Evolutionary conservation across 108 stramenopile genomes (phyloP).

Genomic region (Mayamaea pseudoterrestris): DNA sequence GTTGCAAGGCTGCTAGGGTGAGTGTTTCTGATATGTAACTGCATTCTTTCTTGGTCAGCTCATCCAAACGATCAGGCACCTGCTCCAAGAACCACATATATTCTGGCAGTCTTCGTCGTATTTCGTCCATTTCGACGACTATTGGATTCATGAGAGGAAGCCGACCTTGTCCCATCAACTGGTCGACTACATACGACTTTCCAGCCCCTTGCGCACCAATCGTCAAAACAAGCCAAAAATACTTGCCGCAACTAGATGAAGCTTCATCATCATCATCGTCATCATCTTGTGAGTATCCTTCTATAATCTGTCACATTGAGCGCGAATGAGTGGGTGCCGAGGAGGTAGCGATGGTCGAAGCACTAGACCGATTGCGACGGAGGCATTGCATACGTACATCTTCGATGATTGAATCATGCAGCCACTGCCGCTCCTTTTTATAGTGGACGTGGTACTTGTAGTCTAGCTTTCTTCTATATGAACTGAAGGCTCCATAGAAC

Average conservation of each 20-base stretch:
- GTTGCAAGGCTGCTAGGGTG: slow-evolving; percentile 29
- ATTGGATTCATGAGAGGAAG: slow-evolving; percentile 40
- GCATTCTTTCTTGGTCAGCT: slow-evolving; percentile 32
- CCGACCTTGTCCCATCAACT: slow-evolving; percentile 32
- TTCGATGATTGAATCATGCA: slow-evolving; percentile 77
- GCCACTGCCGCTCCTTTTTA: slow-evolving; percentile 62
- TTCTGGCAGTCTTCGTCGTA: slow-evolving; percentile 63
- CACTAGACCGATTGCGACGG: too few relatives aligned
- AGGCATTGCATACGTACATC: too few relatives aligned
- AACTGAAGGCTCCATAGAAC: slow-evolving; percentile 48
- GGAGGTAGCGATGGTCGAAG: slow-evolving; percentile 6
- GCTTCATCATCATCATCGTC: too few relatives aligned
- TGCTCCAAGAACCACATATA: slow-evolving; percentile 38
- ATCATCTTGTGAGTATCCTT: too few relatives aligned
- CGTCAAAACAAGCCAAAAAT: slow-evolving; percentile 75
- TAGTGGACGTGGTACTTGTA: slow-evolving; percentile 54
- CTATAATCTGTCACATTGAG: background rate
- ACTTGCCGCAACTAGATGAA: too few relatives aligned
- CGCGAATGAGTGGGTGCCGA: background rate
- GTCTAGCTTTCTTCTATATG: slow-evolving; percentile 47
- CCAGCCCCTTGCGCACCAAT: slow-evolving; percentile 81
- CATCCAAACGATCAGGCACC: slow-evolving; percentile 43
- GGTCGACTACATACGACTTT: slow-evolving; percentile 53
- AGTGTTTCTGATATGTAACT: slow-evolving; percentile 50
- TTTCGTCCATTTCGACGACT: slow-evolving; percentile 17